Conservation (phyloP, 208 protist species). For the Acanthamoeba castellanii region DNA sequence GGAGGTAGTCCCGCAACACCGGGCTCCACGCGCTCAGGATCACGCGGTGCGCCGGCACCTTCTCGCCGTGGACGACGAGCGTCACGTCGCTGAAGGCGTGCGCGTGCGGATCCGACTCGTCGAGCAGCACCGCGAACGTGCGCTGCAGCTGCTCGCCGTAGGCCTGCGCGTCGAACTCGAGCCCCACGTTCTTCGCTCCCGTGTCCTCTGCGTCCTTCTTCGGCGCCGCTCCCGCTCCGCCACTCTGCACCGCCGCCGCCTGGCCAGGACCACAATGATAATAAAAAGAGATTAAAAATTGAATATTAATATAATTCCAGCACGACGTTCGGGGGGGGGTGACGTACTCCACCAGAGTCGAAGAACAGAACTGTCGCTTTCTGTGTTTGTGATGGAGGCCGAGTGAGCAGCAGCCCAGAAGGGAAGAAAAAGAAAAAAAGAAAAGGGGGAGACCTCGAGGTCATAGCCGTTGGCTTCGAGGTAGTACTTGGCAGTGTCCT, state of each 20-base stretch:
- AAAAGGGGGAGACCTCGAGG: background rate
- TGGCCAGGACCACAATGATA: background rate
- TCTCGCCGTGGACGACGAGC: slow-evolving; percentile 25
- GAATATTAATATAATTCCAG: too few relatives aligned
- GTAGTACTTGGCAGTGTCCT: slow-evolving; percentile 45
- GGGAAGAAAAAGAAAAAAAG: background rate
- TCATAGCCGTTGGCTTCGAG: slow-evolving; percentile 30
- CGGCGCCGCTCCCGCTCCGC: background rate
- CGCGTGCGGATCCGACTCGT: background rate
- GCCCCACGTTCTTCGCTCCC: slow-evolving; percentile 13
- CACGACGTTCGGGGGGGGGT: background rate
- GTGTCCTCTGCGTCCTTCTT: background rate
- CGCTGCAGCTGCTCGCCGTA: slow-evolving; percentile 51
- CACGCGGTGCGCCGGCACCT: slow-evolving; percentile 10
- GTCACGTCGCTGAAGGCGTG: slow-evolving; percentile 53
- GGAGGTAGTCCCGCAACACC: background rate
- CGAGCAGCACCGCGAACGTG: background rate
- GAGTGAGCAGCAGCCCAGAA: background rate
- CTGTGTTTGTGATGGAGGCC: background rate
- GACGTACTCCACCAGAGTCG: slow-evolving; percentile 25
- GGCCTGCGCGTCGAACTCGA: slow-evolving; percentile 43
- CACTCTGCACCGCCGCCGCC: background rate
- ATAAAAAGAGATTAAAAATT: too few relatives aligned
- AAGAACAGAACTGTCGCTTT: slow-evolving; percentile 57
- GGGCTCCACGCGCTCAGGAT: slow-evolving; percentile 8